These are phyloP conservation scores for Stachybotrys chartarum DNA, from an alignment of 2,329 filamentous ascomycete genomes.

Conservation along the genomic window DNA sequence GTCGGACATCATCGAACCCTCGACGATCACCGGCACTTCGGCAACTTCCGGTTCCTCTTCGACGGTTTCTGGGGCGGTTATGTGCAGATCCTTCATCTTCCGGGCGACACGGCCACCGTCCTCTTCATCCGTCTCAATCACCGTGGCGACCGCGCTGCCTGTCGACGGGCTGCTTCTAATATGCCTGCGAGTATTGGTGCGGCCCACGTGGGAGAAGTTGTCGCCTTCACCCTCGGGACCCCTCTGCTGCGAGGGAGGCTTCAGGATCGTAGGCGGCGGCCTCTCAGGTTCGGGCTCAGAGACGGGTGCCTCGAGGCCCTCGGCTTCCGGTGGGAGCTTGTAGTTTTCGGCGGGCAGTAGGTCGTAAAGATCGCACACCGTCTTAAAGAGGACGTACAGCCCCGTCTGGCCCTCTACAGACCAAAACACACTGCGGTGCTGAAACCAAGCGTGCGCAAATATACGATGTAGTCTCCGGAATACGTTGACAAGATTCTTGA, in stretches of 20 bases:
- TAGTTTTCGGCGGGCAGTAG: constrained; percentile 91
- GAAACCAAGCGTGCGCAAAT: constrained; percentile 98
- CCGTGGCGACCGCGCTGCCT: constrained; percentile 71
- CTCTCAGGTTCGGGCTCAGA: constrained; percentile 34
- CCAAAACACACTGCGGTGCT: constrained; percentile 94
- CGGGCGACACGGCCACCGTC: constrained; percentile 41
- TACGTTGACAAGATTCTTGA: constrained; percentile 87
- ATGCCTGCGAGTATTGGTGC: constrained; percentile 73
- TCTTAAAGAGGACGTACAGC: constrained; percentile 94
- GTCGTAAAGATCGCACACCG: constrained; percentile 86
- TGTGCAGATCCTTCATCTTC: constrained; percentile 38
- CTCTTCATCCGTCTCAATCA: constrained; percentile 78
- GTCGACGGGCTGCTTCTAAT: constrained; percentile 73
- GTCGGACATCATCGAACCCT: constrained; percentile 18
- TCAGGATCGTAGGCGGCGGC: constrained; percentile 26
- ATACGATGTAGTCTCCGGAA: constrained; percentile 92
- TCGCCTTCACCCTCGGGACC: constrained; percentile 34
- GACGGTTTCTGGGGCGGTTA: constrained; percentile 49
- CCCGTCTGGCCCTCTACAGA: constrained; percentile 85
- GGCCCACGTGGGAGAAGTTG: constrained; percentile 44
- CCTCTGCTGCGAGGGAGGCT: constrained; percentile 21
- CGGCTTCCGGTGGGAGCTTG: constrained; percentile 87
- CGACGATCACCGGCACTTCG: constrained; percentile 35
- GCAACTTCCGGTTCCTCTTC: constrained; percentile 40
- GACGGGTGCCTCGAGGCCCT: constrained; percentile 59